phyloP scores from a whole-genome alignment of 2,329 filamentous ascomycete species.

The Aspergillus brasiliensis region DNA sequence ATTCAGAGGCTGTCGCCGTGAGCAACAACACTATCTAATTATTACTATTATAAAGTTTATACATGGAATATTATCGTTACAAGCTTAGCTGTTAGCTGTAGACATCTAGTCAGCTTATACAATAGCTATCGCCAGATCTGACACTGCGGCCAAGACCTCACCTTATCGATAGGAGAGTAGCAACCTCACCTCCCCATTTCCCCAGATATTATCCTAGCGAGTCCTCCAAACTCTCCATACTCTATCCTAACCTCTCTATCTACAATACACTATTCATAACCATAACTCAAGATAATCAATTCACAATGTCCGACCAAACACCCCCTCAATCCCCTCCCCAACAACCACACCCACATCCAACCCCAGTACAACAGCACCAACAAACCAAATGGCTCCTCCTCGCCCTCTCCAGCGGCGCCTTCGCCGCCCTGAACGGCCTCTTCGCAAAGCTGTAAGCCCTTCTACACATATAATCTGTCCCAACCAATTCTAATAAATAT shows the following conservation, averaged over 20 bases:
- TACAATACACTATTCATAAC: neutral
- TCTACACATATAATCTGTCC: too few species aligned
- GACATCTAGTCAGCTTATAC: too few species aligned
- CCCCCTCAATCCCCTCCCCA: too few species aligned
- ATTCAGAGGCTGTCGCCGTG: conserved; percentile 45
- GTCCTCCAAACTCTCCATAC: neutral
- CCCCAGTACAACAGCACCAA: neutral
- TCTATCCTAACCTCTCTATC: neutral
- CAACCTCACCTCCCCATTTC: too few species aligned
- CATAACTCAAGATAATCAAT: neutral
- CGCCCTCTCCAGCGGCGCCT: conserved; percentile 62
- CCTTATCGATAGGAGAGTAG: too few species aligned
- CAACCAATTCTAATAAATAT: neutral
- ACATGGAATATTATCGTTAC: neutral
- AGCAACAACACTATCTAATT: conserved; percentile 2
- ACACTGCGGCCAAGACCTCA: too few species aligned
- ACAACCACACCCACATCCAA: neutral
- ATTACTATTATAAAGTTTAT: neutral
- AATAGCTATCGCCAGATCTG: too few species aligned
- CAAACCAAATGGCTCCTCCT: conserved; percentile 53
- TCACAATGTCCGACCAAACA: too few species aligned
- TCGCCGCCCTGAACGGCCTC: conserved; percentile 66
- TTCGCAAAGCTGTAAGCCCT: conserved; percentile 63
- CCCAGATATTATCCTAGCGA: too few species aligned
- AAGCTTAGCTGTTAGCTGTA: too few species aligned